Evolutionary conservation across 75 land plant genomes (phyloP).

Genomic region (Selaginella tamariscina): DNA sequence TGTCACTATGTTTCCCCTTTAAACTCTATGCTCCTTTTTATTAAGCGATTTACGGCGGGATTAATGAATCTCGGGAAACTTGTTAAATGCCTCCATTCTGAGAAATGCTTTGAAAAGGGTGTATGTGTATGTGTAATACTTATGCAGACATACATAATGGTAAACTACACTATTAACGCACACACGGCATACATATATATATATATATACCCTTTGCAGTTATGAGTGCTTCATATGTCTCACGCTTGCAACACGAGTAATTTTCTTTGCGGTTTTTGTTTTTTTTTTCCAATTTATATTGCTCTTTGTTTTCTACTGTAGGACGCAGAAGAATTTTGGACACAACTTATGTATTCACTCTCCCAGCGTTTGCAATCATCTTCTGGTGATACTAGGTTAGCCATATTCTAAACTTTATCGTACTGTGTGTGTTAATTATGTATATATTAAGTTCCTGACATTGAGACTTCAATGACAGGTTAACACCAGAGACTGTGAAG

Average conservation of each 20-base stretch:
- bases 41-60: constrained; percentile 81
- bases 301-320: constrained; percentile 23
- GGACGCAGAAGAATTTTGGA: constrained; percentile 99
- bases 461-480: too few relatives aligned
- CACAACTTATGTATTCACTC: constrained; percentile 80
- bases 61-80: constrained; percentile 82
- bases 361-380: constrained; percentile 55
- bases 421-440: too few relatives aligned
- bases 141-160: too few relatives aligned
- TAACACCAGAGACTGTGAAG: constrained; percentile 57
- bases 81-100: constrained; percentile 82
- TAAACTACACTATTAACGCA: not conserved
- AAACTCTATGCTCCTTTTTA: not conserved
- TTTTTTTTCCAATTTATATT: not conserved
- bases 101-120: constrained; percentile 53
- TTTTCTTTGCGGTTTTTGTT: constrained; percentile 52
- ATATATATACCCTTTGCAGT: not conserved
- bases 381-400: constrained; percentile 9
- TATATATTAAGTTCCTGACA: too few relatives aligned
- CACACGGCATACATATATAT: too few relatives aligned
- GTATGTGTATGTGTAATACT: constrained; percentile 5
- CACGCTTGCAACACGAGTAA: constrained; percentile 72
- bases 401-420: not conserved
- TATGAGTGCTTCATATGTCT: constrained; percentile 57
- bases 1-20: not conserved